Percentiles rank a stretch among this genome's conserved stretches.
These are phyloP conservation scores for Trematosphaeria pertusa DNA, from an alignment of 2,329 filamentous ascomycete genomes.

Conservation along the genomic window DNA sequence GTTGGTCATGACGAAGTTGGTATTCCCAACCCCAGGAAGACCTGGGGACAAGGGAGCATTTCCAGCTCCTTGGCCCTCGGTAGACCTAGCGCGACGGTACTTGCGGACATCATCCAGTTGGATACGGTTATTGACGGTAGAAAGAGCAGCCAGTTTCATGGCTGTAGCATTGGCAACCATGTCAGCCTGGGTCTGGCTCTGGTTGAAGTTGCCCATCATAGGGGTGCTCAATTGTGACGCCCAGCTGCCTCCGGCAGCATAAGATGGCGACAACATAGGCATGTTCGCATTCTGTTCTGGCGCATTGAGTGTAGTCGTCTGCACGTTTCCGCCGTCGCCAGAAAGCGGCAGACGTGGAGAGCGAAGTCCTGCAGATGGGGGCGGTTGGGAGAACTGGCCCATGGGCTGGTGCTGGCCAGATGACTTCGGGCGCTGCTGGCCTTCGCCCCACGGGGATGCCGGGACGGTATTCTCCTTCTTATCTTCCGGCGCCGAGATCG, in stretches of 20 bases:
- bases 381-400: slow-evolving; percentile 89
- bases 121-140: slow-evolving; percentile 97
- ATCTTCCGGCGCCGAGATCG: slow-evolving; percentile 74
- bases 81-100: slow-evolving; percentile 89
- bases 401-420: slow-evolving; percentile 76
- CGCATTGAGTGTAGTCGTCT: slow-evolving; percentile 81
- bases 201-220: slow-evolving; percentile 84
- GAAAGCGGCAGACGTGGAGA: slow-evolving; percentile 77
- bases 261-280: slow-evolving; percentile 81
- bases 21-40: slow-evolving; percentile 65
- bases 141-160: slow-evolving; percentile 97
- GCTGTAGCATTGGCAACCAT: slow-evolving; percentile 99
- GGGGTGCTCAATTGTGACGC: slow-evolving; percentile 98
- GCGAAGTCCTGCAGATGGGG: slow-evolving; percentile 76
- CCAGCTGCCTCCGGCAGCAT: slow-evolving; percentile 87
- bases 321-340: slow-evolving; percentile 72
- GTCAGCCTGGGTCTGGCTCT: slow-evolving; percentile 77
- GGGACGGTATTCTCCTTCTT: slow-evolving; percentile 69
- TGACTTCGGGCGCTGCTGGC: slow-evolving; percentile 72
- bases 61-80: slow-evolving; percentile 71
- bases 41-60: slow-evolving; percentile 72
- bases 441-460: slow-evolving; percentile 82
- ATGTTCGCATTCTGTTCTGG: slow-evolving; percentile 75
- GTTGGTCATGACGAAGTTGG: slow-evolving; percentile 92
- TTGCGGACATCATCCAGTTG: slow-evolving; percentile 96